Evolutionary conservation across 805 yeast species (phyloP).

Genomic region (Spathaspora arborariae): DNA sequence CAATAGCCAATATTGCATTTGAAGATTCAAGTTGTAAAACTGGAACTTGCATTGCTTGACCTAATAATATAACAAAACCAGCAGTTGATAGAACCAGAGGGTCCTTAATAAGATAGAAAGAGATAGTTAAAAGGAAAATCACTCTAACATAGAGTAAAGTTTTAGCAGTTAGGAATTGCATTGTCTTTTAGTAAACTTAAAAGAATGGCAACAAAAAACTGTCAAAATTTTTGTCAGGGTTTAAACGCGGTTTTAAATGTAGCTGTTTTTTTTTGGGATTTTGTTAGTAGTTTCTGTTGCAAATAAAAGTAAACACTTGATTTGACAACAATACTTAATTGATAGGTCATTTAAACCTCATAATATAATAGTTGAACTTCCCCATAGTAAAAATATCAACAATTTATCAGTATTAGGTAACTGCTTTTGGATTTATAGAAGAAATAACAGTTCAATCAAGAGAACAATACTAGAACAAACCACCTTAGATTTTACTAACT

Average conservation of each 20-base stretch:
- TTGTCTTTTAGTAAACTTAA: conserved; percentile 13
- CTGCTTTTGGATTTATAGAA: too few species aligned
- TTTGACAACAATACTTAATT: too few species aligned
- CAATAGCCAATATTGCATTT: conserved; percentile 47
- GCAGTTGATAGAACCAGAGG: conserved; percentile 42
- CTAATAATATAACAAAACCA: conserved; percentile 48
- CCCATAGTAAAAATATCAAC: too few species aligned
- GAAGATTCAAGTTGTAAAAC: conserved; percentile 24
- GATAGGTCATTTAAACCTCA: too few species aligned
- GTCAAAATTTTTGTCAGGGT: too few species aligned
- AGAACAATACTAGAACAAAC: not conserved
- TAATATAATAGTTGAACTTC: too few species aligned
- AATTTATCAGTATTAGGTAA: too few species aligned
- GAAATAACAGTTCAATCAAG: too few species aligned
- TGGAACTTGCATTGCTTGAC: conserved; percentile 56
- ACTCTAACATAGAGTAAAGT: conserved; percentile 47
- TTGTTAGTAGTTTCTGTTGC: not conserved
- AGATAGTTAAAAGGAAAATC: conserved; percentile 38
- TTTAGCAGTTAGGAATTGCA: conserved; percentile 52
- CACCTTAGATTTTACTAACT: not conserved
- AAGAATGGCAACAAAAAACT: not conserved
- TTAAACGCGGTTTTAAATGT: not conserved
- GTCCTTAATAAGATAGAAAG: conserved; percentile 47
- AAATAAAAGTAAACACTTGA: too few species aligned
- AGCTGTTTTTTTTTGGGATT: not conserved